A percentile compares a stretch with the other conserved stretches of the same genome.
These are phyloP conservation scores for Fraxinus velutina DNA, from an alignment of 305 asterid genomes.

Conservation along the genomic window DNA sequence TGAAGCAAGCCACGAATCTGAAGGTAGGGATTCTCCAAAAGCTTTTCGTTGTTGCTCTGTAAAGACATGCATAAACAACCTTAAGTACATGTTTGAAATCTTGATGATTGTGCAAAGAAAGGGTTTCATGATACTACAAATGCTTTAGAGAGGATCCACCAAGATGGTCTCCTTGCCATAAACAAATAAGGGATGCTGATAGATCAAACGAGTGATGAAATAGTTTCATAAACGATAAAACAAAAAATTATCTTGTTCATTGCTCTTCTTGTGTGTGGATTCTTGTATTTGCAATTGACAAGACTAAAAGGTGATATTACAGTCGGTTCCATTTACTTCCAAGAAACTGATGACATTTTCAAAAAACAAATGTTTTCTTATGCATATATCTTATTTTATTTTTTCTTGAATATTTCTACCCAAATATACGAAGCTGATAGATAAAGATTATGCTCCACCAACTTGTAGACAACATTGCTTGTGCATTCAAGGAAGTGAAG, in stretches of 20 bases:
- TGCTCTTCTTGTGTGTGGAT: not conserved
- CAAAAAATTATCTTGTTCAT: not conserved
- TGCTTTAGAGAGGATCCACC: conserved; percentile 16
- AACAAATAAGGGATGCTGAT: not conserved
- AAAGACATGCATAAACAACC: conserved; percentile 30
- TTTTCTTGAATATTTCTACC: not conserved
- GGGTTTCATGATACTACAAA: conserved; percentile 11
- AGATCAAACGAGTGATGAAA: not conserved
- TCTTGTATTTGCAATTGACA: not conserved
- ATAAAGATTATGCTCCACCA: not conserved
- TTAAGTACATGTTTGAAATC: conserved; percentile 17
- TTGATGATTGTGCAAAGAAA: conserved; percentile 19
- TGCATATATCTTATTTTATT: not conserved
- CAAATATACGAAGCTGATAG: not conserved
- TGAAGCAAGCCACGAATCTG: conserved; percentile 98
- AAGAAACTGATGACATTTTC: not conserved
- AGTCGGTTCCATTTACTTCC: not conserved
- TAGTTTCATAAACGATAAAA: not conserved
- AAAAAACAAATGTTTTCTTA: not conserved
- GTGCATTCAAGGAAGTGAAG: not conserved
- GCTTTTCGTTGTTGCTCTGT: conserved; percentile 98
- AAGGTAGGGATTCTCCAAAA: conserved; percentile 96
- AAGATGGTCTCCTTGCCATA: not conserved
- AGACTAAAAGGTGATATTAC: not conserved
- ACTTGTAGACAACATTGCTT: not conserved